phyloP scores from a whole-genome alignment of 176 grass and related monocot genomes.

The Puya raimondii region DNA sequence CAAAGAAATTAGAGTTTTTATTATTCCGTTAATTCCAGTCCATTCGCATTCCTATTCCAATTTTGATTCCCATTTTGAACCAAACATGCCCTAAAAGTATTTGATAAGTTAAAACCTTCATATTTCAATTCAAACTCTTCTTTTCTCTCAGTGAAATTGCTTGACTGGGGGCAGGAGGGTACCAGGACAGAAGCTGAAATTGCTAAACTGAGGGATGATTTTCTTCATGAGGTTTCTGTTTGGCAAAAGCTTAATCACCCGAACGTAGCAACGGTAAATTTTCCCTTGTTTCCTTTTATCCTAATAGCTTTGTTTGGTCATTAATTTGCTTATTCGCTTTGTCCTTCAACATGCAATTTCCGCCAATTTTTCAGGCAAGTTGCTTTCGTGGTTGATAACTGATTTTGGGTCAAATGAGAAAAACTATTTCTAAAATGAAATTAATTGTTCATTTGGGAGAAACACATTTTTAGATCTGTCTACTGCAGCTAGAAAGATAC shows the following conservation, averaged over 20 bases:
- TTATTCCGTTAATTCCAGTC: too few relatives aligned
- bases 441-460: too few relatives aligned
- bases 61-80: too few relatives aligned
- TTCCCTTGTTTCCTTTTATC: background rate
- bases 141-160: slow-evolving; percentile 73
- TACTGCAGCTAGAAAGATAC: too few relatives aligned
- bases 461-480: too few relatives aligned
- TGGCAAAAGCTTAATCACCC: slow-evolving; percentile 99
- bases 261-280: slow-evolving; percentile 81
- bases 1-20: too few relatives aligned
- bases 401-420: background rate
- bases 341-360: background rate
- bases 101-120: background rate
- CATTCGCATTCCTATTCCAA: too few relatives aligned
- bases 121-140: slow-evolving; percentile 17
- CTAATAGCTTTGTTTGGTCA: background rate
- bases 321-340: background rate
- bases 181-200: slow-evolving; percentile 80
- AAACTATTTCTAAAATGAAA: background rate
- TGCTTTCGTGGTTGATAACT: background rate
- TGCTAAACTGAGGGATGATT: slow-evolving; percentile 61
- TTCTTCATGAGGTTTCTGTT: slow-evolving; percentile 87
- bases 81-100: too few relatives aligned
- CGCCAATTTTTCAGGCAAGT: background rate
- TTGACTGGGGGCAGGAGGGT: slow-evolving; percentile 97